These are phyloP conservation scores for Andrographis paniculata DNA, from an alignment of 305 asterid species.

Conservation along the genomic window DNA sequence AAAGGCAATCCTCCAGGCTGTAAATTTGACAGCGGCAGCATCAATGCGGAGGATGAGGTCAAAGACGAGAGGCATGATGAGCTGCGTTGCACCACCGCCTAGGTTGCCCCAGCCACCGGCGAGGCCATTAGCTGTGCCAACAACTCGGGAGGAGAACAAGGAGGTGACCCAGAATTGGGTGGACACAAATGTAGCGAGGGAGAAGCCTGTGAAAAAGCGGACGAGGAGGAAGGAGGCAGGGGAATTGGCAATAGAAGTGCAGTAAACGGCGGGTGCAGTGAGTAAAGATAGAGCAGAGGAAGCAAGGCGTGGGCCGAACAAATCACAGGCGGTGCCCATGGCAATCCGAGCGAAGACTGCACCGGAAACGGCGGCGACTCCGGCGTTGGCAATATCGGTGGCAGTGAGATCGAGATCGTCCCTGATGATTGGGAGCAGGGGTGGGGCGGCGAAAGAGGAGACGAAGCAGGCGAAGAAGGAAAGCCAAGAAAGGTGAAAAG, in stretches of 20 bases:
- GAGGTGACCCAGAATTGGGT: slow-evolving; percentile 93
- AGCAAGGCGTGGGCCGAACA: slow-evolving; percentile 70
- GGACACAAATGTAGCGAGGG: slow-evolving; percentile 70
- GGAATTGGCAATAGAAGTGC: slow-evolving; percentile 34
- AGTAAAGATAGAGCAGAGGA: slow-evolving; percentile 49
- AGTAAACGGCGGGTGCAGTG: slow-evolving; percentile 70
- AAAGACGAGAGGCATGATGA: slow-evolving; percentile 70
- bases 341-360: slow-evolving; percentile 63
- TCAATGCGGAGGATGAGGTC: slow-evolving; percentile 35
- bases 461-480: slow-evolving; percentile 83
- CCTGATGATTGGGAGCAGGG: slow-evolving; percentile 72
- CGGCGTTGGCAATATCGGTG: slow-evolving; percentile 78
- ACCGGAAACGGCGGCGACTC: slow-evolving; percentile 81
- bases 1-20: slow-evolving; percentile 77
- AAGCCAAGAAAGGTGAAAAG: slow-evolving; percentile 77
- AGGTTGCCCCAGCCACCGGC: slow-evolving; percentile 95
- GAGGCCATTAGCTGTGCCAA: slow-evolving; percentile 75
- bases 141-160: slow-evolving; percentile 43
- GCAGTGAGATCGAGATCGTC: slow-evolving; percentile 68
- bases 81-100: slow-evolving; percentile 88
- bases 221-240: slow-evolving; percentile 38
- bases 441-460: slow-evolving; percentile 84
- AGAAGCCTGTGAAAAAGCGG: slow-evolving; percentile 69
- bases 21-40: slow-evolving; percentile 37
- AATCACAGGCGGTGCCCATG: slow-evolving; percentile 83